Conservation (phyloP, 2,329 filamentous ascomycete species). For the Pseudogymnoascus sp. region DNA sequence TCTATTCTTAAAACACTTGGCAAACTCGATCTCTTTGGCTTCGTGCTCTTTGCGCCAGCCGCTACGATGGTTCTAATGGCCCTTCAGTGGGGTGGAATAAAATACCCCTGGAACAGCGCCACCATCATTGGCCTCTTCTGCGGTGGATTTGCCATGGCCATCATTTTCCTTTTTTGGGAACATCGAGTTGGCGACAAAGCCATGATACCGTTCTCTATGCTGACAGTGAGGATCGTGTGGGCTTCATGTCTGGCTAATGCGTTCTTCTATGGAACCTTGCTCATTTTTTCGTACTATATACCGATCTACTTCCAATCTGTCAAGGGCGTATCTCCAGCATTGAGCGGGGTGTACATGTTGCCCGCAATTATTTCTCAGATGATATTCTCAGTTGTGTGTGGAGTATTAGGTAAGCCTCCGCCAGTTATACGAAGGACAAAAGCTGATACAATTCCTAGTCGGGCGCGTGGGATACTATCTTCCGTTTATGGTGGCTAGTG, state of each 20-base stretch:
- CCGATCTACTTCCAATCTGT: slow-evolving; percentile 30
- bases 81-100: slow-evolving; percentile 30
- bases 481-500: slow-evolving; percentile 27
- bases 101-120: slow-evolving; percentile 27
- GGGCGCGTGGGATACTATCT: slow-evolving; percentile 29
- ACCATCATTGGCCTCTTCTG: slow-evolving; percentile 26
- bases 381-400: slow-evolving; percentile 16
- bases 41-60: slow-evolving; percentile 29
- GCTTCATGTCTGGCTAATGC: slow-evolving; percentile 12
- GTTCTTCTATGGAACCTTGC: slow-evolving; percentile 12
- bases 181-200: slow-evolving; percentile 24
- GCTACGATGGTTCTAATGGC: slow-evolving; percentile 30
- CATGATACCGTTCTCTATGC: slow-evolving; percentile 23
- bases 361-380: slow-evolving; percentile 18
- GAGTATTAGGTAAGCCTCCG: slow-evolving; percentile 21
- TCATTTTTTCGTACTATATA: slow-evolving; percentile 21
- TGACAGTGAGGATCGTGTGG: slow-evolving; percentile 19
- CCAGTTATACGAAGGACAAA: slow-evolving; percentile 6
- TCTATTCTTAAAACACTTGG: slow-evolving; percentile 11
- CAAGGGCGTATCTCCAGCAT: slow-evolving; percentile 16
- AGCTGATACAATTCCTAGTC: slow-evolving; percentile 19
- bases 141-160: slow-evolving; percentile 18
- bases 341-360: slow-evolving; percentile 25
- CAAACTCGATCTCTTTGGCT: slow-evolving; percentile 29
- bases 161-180: slow-evolving; percentile 25